These are phyloP conservation scores for Citrus sinensis DNA, from an alignment of 345 rosid species.

Conservation along the genomic window DVS_A1.0 CM039162.1:14819001-14819500, in stretches of 20 bases:
- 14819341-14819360: slow-evolving; percentile 45
- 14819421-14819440: slow-evolving; percentile 36
- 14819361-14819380: slow-evolving; percentile 65
- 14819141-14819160: too few species aligned
- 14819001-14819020: background rate
- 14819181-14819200: background rate
- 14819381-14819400: slow-evolving; percentile 58
- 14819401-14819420: slow-evolving; percentile 17
- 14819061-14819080: background rate
- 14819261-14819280: background rate
- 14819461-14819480: slow-evolving; percentile 52
- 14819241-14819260: background rate
- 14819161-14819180: too few species aligned
- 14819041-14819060: background rate
- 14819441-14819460: slow-evolving; percentile 42
- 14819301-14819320: slow-evolving; percentile 39
- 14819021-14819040: background rate
- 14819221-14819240: background rate
- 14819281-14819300: slow-evolving; percentile 39
- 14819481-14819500: slow-evolving; percentile 57
- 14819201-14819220: slow-evolving; percentile 8
- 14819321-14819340: slow-evolving; percentile 48
- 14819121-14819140: too few species aligned
- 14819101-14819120: too few species aligned
- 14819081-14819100: too few species aligned